phyloP scores from a whole-genome alignment of 495 filamentous ascomycete species.

The Podospora sp. region DNA sequence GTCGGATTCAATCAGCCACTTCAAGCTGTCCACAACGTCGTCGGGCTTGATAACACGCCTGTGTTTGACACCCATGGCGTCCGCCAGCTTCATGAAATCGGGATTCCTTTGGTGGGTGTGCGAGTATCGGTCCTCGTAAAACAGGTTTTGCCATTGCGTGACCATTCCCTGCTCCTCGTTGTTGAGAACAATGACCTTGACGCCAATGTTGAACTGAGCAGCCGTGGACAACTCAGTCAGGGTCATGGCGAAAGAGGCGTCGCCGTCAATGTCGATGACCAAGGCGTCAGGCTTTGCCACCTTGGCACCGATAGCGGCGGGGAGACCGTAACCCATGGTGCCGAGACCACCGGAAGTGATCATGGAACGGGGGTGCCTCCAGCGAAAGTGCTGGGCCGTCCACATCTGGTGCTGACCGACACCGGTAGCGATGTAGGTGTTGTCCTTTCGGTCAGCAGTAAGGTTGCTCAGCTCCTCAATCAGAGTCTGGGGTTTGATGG shows the following conservation, averaged over 20 bases:
- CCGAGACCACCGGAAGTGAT: conserved; percentile 90
- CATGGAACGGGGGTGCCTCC: conserved; percentile 83
- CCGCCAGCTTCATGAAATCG: conserved; percentile 81
- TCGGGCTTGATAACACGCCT: conserved; percentile 65
- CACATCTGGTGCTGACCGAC: conserved; percentile 99
- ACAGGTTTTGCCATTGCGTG: conserved; percentile 92
- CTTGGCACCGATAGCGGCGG: conserved; percentile 91
- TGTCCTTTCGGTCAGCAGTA: conserved; percentile 70
- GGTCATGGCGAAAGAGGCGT: conserved; percentile 97
- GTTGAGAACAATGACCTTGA: conserved; percentile 90
- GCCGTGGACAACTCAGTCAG: conserved; percentile 89
- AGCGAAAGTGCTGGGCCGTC: conserved; percentile 91
- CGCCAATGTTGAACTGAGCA: conserved; percentile 86
- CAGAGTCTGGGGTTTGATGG: conserved; percentile 87
- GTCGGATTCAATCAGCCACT: conserved; percentile 84
- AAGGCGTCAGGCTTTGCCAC: conserved; percentile 82
- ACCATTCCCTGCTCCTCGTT: conserved; percentile 99
- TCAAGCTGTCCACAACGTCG: conserved; percentile 74
- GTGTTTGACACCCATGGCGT: conserved; percentile 79
- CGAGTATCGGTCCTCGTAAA: conserved; percentile 89
- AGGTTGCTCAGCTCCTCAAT: conserved; percentile 80
- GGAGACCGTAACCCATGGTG: conserved; percentile 94
- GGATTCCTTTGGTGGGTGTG: conserved; percentile 92
- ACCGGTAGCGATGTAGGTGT: conserved; percentile 84
- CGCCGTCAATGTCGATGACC: conserved; percentile 93